phyloP scores from a whole-genome alignment of 108 stramenopile species.

The Schizochytrium sp. region DNA sequence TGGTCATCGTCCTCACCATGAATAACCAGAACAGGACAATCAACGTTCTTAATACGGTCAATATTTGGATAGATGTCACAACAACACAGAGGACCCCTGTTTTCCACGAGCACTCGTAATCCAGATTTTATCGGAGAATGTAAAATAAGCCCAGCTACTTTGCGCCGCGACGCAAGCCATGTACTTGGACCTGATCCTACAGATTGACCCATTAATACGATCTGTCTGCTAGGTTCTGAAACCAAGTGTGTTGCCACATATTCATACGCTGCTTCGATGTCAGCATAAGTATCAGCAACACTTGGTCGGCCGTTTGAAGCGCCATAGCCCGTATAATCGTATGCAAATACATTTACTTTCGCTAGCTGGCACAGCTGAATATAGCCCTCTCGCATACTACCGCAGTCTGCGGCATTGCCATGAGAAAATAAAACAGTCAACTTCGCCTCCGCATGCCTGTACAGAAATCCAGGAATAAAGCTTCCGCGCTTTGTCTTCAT shows the following conservation, averaged over 20 bases:
- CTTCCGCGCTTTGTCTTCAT: constrained; percentile 35
- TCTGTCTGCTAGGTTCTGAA: background rate
- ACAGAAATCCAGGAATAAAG: constrained; percentile 48
- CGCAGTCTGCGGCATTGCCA: constrained; percentile 48
- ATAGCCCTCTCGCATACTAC: constrained; percentile 45
- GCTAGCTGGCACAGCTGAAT: constrained; percentile 42
- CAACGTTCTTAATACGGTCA: background rate
- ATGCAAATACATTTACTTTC: constrained; percentile 36
- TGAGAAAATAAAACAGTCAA: constrained; percentile 31
- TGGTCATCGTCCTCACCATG: constrained; percentile 56
- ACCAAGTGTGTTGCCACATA: constrained; percentile 4
- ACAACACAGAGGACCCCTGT: constrained; percentile 35
- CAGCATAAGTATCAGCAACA: constrained; percentile 34
- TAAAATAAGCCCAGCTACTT: constrained; percentile 1
- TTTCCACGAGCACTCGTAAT: constrained; percentile 37
- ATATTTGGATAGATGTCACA: constrained; percentile 59
- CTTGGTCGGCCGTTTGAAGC: constrained; percentile 26
- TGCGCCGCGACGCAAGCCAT: constrained; percentile 17
- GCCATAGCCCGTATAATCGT: constrained; percentile 56
- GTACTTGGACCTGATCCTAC: constrained; percentile 2
- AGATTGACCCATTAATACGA: constrained; percentile 36
- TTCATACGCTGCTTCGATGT: constrained; percentile 39
- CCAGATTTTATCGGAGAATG: constrained; percentile 43
- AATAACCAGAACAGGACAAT: background rate
- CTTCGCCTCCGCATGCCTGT: constrained; percentile 5